Evolutionary conservation across 192 early-diverging fungal genomes (phyloP).

Genomic region (Chytriomyces confervae): DNA sequence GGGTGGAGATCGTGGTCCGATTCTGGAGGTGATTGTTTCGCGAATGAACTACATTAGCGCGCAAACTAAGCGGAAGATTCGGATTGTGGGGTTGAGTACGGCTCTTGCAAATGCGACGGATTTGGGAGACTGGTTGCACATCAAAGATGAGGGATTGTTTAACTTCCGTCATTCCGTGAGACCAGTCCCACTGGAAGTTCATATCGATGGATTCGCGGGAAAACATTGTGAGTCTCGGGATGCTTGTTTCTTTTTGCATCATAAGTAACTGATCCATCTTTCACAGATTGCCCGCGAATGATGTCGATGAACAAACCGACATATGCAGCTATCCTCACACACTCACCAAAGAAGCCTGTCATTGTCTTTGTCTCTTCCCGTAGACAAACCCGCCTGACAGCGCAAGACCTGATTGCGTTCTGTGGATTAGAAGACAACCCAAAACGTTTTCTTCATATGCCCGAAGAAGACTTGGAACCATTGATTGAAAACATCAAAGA

Average conservation of each 20-base stretch:
- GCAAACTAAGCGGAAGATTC: constrained; percentile 74
- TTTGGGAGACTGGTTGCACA: constrained; percentile 96
- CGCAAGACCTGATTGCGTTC: constrained; percentile 92
- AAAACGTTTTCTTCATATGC: constrained; percentile 83
- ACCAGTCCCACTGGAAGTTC: constrained; percentile 95
- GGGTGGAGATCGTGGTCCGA: constrained; percentile 95
- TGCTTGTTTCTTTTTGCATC: not conserved
- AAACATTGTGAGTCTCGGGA: constrained; percentile 69
- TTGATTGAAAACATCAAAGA: constrained; percentile 79
- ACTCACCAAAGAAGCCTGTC: constrained; percentile 91
- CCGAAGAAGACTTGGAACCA: constrained; percentile 77
- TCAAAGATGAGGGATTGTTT: constrained; percentile 83
- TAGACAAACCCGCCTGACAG: constrained; percentile 94
- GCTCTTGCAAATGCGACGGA: constrained; percentile 96
- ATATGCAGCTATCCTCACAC: constrained; percentile 90
- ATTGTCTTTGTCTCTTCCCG: constrained; percentile 99
- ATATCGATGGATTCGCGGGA: constrained; percentile 96
- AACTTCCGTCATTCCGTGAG: constrained; percentile 98
- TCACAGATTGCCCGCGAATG: constrained; percentile 90
- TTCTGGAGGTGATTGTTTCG: constrained; percentile 96
- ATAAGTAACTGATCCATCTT: not conserved
- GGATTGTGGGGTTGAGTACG: constrained; percentile 94
- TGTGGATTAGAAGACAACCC: constrained; percentile 95
- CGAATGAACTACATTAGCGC: constrained; percentile 97
- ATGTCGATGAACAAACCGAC: constrained; percentile 98